Conservation (phyloP, 768 basidiomycete genomes). For the Lactifluus pinguis region DNA sequence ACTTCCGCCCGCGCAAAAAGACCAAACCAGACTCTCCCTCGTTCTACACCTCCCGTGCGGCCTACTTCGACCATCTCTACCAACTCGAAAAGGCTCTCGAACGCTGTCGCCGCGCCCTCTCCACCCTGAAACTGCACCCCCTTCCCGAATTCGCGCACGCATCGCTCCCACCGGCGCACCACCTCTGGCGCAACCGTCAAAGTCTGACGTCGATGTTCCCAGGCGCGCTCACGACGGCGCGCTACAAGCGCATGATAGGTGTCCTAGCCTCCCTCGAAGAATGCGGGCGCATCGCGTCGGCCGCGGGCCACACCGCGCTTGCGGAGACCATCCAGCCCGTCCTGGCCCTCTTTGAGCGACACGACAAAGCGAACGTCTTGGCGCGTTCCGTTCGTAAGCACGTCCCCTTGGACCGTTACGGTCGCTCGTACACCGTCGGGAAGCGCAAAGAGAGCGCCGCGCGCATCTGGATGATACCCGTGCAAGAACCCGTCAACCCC, state of each 20-base stretch:
- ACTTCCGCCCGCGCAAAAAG: slow-evolving; percentile 8
- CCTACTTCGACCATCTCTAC: slow-evolving; percentile 64
- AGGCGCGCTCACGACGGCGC: slow-evolving; percentile 53
- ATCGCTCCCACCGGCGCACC: slow-evolving; percentile 46
- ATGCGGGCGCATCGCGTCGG: slow-evolving; percentile 47
- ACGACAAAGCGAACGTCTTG: slow-evolving; percentile 45
- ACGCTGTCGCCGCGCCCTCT: slow-evolving; percentile 49
- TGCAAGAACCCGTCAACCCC: slow-evolving; percentile 23
- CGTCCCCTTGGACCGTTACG: slow-evolving; percentile 58
- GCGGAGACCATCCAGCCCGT: slow-evolving; percentile 42
- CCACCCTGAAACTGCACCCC: slow-evolving; percentile 61
- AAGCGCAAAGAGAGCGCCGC: slow-evolving; percentile 85
- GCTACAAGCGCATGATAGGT: slow-evolving; percentile 55
- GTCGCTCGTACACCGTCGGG: slow-evolving; percentile 82
- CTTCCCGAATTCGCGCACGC: slow-evolving; percentile 62
- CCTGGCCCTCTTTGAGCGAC: slow-evolving; percentile 53
- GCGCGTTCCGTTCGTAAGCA: slow-evolving; percentile 44
- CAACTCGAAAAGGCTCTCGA: slow-evolving; percentile 57
- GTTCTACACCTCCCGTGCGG: slow-evolving; percentile 76
- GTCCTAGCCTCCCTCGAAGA: slow-evolving; percentile 61
- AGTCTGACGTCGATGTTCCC: slow-evolving; percentile 52
- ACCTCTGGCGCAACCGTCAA: slow-evolving; percentile 59
- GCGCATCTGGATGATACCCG: slow-evolving; percentile 87
- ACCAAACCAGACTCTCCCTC: slow-evolving; percentile 54
- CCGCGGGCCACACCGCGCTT: slow-evolving; percentile 51